phyloP scores from a whole-genome alignment of 768 basidiomycete genomes.

The Suillus variegatus region DNA sequence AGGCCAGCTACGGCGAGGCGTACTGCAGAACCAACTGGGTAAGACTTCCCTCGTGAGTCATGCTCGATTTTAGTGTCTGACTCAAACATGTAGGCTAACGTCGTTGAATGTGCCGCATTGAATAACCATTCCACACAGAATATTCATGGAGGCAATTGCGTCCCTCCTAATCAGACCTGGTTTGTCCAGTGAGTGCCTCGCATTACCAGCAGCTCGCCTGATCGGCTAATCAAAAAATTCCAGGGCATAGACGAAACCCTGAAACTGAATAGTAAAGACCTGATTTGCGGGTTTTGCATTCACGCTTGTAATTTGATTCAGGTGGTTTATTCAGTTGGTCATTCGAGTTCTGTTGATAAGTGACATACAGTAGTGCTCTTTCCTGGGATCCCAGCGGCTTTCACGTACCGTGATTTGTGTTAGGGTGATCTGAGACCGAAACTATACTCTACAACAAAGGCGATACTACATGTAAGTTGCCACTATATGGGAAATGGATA shows the following conservation, averaged over 20 bases:
- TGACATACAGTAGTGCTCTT: not conserved
- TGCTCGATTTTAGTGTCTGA: not conserved
- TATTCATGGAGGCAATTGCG: slow-evolving; percentile 51
- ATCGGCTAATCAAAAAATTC: not conserved
- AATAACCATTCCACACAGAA: slow-evolving; percentile 52
- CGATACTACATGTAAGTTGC: slow-evolving; percentile 6
- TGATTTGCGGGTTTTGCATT: not conserved
- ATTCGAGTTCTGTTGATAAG: not conserved
- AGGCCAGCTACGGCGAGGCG: slow-evolving; percentile 37
- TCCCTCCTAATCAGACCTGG: slow-evolving; percentile 47
- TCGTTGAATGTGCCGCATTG: slow-evolving; percentile 43
- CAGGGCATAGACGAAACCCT: not conserved
- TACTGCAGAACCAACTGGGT: slow-evolving; percentile 54
- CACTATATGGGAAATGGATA: slow-evolving; percentile 6
- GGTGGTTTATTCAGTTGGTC: not conserved
- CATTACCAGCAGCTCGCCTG: not conserved
- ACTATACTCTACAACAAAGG: slow-evolving; percentile 5
- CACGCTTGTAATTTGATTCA: not conserved
- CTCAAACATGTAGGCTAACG: slow-evolving; percentile 30
- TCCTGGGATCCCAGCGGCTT: not conserved
- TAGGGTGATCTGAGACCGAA: not conserved
- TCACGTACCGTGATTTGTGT: not conserved
- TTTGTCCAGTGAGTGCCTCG: slow-evolving; percentile 46
- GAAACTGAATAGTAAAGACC: not conserved
- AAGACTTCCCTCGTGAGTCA: slow-evolving; percentile 11